Base-by-base conservation (phyloP, 1,284 basidiomycete species). In the Ustilago curta region DNA sequence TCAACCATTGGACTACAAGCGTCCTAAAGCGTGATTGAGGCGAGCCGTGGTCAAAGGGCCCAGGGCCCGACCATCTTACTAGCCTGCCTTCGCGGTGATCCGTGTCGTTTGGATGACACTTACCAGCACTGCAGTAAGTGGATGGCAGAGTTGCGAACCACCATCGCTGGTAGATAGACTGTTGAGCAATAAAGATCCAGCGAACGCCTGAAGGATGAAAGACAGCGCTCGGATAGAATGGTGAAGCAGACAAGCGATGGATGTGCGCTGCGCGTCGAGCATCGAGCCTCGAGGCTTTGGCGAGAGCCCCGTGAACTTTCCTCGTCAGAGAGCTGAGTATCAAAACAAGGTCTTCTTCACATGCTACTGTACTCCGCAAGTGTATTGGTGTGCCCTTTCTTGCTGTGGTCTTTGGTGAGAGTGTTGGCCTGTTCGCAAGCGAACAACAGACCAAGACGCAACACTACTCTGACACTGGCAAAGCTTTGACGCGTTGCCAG, bases 181-280 rank as follows among this genome's bases (percentile, higher is more conserved):
- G 39, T 25, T 23, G 44, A 27, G 44, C 44, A 25, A 14, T 4
- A 45, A 21, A 25, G 43, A 42, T n/a, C n/a, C 19, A 19, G n/a
- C n/a, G 40, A 45, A 27, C 43, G 16, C 23, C 43, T 37, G 35
- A 37, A 37, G 43, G 23, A 16, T 48, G n/a, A 32, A 19, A 16
- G 18, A 21, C 3, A 14, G 12, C 12, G 35, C 29, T 32, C 29
- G 29, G 47, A 32, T 48, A 37, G 32, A 37, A 16, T 37, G 7
- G 31, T 35, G 32, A 39, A 39, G 14, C 8, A 16, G 43, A 19
- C 8, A 32, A 19, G 47, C 59, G 53, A 54, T 56, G 60, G 49
- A 55, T 51, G 59, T 54, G 55, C 49, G 49, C 14, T 53, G 49
- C 49, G 55, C 49, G 55, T 58, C 47, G 49, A 39, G 42, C 48